Base-by-base conservation (phyloP, 2,329 filamentous ascomycete species). In the Mycogone perniciosa region DNA sequence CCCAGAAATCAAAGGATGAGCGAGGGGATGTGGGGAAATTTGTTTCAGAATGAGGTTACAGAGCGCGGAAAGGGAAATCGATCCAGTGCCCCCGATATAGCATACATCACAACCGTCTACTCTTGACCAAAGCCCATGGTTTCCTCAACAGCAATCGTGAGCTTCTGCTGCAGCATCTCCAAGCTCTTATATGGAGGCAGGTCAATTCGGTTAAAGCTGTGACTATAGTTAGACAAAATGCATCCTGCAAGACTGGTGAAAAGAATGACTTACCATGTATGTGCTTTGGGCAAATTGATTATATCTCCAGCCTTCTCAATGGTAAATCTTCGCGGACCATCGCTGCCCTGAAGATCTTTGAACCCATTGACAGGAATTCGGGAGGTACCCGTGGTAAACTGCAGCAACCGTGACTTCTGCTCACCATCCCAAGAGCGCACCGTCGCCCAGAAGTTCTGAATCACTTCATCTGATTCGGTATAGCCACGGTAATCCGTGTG, bases 61-160 rank as follows among this genome's bases (percentile, higher is more conserved):
- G 27, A 45, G 31, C 52, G 42, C 48, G 46, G 46, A 38, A 45
- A 38, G 46, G 50, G 43, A 38, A 37, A 48, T 37, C 11, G 46
- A 41, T 40, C 11, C 29, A 13, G 34, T 33, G 26, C 27, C 38
- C 37, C 10, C 40, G 33, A 31, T 37, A 31, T 38, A 41, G 44
- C 51, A 46, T 54, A 49, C 54, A 54, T 48, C 43, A 47, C 50
- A 39, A 43, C 42, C 33, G 34, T 50, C 37, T 89, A 99, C 75
- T 99, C 93, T 75, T 99, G 93, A 58, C 93, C 93, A 67, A 99
- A 99, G 56, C 93, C 93, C 76, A 99, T 91, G 0, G 93, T 99
- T 75, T 99, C 93, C 73, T 99, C 93, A 50, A 99, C 93, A 29
- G 93, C 93, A 71, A 96, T 95, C 6, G 91, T 93, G 61, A 99